Percentiles rank a stretch among this genome's conserved stretches.
Conservation (phyloP, 164 flowering plant genomes). For the Cinnamomum micranthum region DNA sequence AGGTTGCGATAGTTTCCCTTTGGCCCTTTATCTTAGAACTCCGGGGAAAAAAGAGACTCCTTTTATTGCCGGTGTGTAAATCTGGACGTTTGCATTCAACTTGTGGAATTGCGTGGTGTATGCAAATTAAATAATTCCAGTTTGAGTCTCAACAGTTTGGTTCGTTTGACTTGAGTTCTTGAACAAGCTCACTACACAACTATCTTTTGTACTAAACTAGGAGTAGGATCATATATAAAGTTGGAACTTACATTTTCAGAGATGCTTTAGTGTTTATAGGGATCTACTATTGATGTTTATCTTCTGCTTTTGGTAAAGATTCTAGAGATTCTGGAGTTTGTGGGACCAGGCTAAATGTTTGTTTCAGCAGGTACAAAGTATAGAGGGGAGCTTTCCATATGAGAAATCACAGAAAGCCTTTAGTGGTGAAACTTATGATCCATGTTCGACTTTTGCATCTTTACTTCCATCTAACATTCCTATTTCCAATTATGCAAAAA, state of each 20-base stretch:
- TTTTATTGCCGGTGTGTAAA: too few relatives aligned
- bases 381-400: conserved; percentile 14
- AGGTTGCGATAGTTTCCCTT: too few relatives aligned
- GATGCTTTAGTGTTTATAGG: neutral
- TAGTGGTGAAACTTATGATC: conserved; percentile 20
- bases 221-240: too few relatives aligned
- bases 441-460: conserved; percentile 32
- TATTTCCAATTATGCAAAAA: conserved; percentile 18
- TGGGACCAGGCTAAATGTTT: conserved; percentile 40
- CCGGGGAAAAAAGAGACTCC: too few relatives aligned
- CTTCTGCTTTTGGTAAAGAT: conserved; percentile 38
- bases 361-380: conserved; percentile 30
- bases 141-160: too few relatives aligned
- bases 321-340: conserved; percentile 44
- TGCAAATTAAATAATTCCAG: too few relatives aligned
- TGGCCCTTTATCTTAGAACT: too few relatives aligned
- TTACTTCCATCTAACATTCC: conserved; percentile 26
- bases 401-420: conserved; percentile 20
- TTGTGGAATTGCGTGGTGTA: too few relatives aligned
- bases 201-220: too few relatives aligned
- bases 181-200: too few relatives aligned
- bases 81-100: too few relatives aligned
- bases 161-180: too few relatives aligned
- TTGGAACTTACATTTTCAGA: neutral
- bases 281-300: conserved; percentile 5